A percentile compares a stretch with the other conserved stretches of the same genome.
These are phyloP conservation scores for Pholiota adiposa DNA, from an alignment of 1,284 basidiomycete species.

Conservation along the genomic window DNA sequence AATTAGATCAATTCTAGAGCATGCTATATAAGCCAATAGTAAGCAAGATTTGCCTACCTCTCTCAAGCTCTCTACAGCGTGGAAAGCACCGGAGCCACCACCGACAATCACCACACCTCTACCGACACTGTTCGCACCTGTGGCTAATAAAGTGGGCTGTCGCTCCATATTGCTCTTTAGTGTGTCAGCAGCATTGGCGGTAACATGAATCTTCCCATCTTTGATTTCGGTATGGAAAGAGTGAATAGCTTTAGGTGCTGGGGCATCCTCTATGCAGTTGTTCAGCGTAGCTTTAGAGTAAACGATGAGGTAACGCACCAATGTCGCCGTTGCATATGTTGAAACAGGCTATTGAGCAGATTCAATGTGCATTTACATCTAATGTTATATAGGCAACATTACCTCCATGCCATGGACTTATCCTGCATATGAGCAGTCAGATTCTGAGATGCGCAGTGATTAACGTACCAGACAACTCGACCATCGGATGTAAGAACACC, in stretches of 20 bases:
- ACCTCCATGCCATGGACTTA: conserved; percentile 91
- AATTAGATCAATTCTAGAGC: conserved; percentile 12
- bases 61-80: conserved; percentile 83
- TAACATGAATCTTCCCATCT: conserved; percentile 83
- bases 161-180: conserved; percentile 72
- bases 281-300: too few species aligned
- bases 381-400: conserved; percentile 24
- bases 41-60: conserved; percentile 51
- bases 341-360: conserved; percentile 73
- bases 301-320: conserved; percentile 51
- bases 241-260: conserved; percentile 85
- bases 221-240: conserved; percentile 76
- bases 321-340: conserved; percentile 82
- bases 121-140: conserved; percentile 42
- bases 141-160: conserved; percentile 54
- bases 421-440: background rate
- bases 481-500: conserved; percentile 84
- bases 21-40: conserved; percentile 10
- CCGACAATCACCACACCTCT: conserved; percentile 86
- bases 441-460: background rate
- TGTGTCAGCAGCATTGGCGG: conserved; percentile 72
- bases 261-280: conserved; percentile 78
- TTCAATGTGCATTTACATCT: background rate
- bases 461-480: conserved; percentile 73
- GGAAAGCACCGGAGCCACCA: conserved; percentile 83